Evolutionary conservation across 257 asterid species (phyloP), one percentile per base, ranked within the genome.

Genomic region (Craterostigma plantagineum): DNA sequence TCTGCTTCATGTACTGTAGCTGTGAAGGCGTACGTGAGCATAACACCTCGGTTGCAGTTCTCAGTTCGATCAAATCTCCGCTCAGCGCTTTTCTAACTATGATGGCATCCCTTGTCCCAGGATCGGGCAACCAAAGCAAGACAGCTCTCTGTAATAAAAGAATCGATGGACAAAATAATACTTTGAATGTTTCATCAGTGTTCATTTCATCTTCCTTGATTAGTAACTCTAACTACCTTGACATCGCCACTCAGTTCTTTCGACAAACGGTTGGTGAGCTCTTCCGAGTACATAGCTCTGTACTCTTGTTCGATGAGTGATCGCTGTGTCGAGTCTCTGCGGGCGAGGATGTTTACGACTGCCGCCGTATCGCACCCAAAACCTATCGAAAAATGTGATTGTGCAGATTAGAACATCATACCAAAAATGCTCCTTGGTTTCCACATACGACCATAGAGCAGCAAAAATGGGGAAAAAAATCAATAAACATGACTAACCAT

Each of bases 1-100:
- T 34, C 61, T 77, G 99, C 42, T 80, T 90, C 36, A 77, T 56
- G 12, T 75, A 76, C 14, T 80, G 94, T n/a, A 83, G 56, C 61
- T 90, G 99, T 9, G 95, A 33, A 16, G 95, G 57, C 16, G 92
- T 79, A 40, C 96, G 77, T 2, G 99, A 90, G 54, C 94, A 90
- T 59, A 90, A 69, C 1, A 90, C 85, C 77, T 90, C 96, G 33
- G 99, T 83, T 13, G 82, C 92, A 52, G 73, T 81, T 68, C 53
- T 71, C 16, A 79, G 70, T 71, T 73, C 54, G 33, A 66, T 53
- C 12, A 18, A 11, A 1, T 58, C 64, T 38, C 65, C 67, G 39
- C 42, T 27, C 65, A 83, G 65, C 46, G 87, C 75, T 50, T 60
- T 45, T 59, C 80, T 66, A 4, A 90, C 63, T 34, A 77, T 57